Base-by-base conservation (phyloP, 331 rosid species). In the Phaseolus coccineus region DNA sequence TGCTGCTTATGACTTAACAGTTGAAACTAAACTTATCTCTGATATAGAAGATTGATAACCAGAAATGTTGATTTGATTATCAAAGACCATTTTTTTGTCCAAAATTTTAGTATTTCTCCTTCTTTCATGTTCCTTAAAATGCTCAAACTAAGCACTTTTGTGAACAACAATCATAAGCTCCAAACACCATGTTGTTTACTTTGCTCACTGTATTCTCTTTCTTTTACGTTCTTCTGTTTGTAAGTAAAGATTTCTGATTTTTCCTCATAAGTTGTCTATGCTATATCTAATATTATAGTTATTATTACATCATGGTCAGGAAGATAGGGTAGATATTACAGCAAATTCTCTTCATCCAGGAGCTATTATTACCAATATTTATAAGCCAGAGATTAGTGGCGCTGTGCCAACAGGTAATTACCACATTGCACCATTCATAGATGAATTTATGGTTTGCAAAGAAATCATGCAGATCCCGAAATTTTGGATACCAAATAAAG, bases 341-440 rank as follows among this genome's bases (percentile, higher is more conserved):
- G 87, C 88, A 19, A 90, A 92, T 77, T 74, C 97, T 68, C 71
- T 90, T 87, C 97, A 92, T 78, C 97, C 93, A 1, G 94, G 97
- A 71, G 63, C 85, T 35, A 80, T 88, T 70, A 24, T 19, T 50
- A 90, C 94, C 64, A 84, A 90, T 61, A 82, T 92, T 81, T 88
- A 87, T 42, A 88, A 92, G 39, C 70, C 35, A 28, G 63, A 77
- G 33, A 15, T 62, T 30, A 28, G 81, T 81, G 84, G 71, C 22
- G 7, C 86, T 52, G 31, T 84, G 74, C 37, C 89, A 6, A n/a
- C 77, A 6, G 89, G 97, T 90, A 88, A 78, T 3, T 66, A 35
- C 42, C 48, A 52, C 47, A 11, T 22, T 73, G 22, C 76, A 61
- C 24, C 57, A 24, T 46, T 75, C 14, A 78, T 68, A 74, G 62